Evolutionary conservation across 352 stramenopile species (phyloP).

Genomic region (Phytophthora tubulina): DNA sequence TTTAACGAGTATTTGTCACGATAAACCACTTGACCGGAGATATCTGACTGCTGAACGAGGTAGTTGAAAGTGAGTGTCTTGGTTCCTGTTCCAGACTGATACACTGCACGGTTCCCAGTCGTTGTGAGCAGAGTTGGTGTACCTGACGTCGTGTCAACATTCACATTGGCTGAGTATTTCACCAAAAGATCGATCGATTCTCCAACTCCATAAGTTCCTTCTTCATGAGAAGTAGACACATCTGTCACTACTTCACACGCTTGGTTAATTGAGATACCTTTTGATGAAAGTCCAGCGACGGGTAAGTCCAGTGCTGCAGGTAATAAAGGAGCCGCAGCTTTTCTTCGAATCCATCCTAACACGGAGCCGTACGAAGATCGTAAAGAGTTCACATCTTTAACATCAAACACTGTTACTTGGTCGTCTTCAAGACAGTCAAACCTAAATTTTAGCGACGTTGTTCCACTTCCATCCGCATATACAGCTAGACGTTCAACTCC

Average conservation of each 20-base stretch:
- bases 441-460: constrained; percentile 58
- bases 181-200: constrained; percentile 73
- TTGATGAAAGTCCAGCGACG: constrained; percentile 48
- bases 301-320: constrained; percentile 58
- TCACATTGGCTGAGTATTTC: constrained; percentile 55
- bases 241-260: constrained; percentile 40
- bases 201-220: constrained; percentile 59
- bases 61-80: constrained; percentile 61
- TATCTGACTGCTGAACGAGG: constrained; percentile 54
- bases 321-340: constrained; percentile 46
- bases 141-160: constrained; percentile 49
- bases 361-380: constrained; percentile 50
- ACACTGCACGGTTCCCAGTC: constrained; percentile 53
- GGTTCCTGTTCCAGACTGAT: constrained; percentile 54
- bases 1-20: constrained; percentile 52
- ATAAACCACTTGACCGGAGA: constrained; percentile 44
- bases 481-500: constrained; percentile 50
- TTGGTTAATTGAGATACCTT: constrained; percentile 70
- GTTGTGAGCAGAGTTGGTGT: constrained; percentile 51
- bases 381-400: constrained; percentile 44
- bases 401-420: constrained; percentile 55
- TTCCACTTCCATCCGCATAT: constrained; percentile 57
- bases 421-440: constrained; percentile 54
- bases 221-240: constrained; percentile 60
- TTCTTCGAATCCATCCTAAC: constrained; percentile 61